Conservation (phyloP, 495 filamentous ascomycete species). For the Aspergillus carlsbadensis region DNA sequence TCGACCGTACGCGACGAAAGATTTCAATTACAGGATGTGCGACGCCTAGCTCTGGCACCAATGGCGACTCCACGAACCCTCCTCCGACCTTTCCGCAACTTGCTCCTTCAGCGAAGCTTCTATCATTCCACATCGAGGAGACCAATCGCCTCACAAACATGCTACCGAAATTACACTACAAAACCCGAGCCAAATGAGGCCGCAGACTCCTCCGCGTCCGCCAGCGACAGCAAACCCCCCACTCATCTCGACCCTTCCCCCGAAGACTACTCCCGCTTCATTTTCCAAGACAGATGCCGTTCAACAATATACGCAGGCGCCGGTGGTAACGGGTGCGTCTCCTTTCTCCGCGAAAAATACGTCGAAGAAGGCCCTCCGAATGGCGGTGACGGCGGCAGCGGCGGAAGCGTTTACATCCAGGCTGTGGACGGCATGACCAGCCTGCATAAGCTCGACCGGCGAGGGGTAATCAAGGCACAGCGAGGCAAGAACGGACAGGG, state of each 20-base stretch:
- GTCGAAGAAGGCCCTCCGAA: conserved; percentile 89
- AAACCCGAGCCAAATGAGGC: conserved; percentile 18
- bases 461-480: conserved; percentile 72
- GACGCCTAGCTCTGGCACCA: conserved; percentile 11
- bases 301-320: conserved; percentile 71
- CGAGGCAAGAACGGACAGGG: conserved; percentile 84
- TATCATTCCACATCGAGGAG: conserved; percentile 24
- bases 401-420: conserved; percentile 92
- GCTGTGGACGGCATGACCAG: conserved; percentile 87
- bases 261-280: conserved; percentile 75
- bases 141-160: conserved; percentile 24
- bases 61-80: conserved; percentile 28
- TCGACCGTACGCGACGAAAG: not conserved
- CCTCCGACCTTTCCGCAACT: conserved; percentile 17
- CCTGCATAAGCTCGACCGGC: conserved; percentile 84
- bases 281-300: conserved; percentile 83
- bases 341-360: conserved; percentile 88
- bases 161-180: conserved; percentile 36
- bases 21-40: conserved; percentile 14
- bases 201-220: conserved; percentile 1
- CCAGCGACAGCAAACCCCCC: conserved; percentile 22
- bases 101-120: conserved; percentile 33
- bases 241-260: conserved; percentile 73
- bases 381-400: conserved; percentile 89
- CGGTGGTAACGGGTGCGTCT: conserved; percentile 90